Evolutionary conservation across 1,284 basidiomycete genomes (phyloP).

Genomic region (Trametes pubescens): DNA sequence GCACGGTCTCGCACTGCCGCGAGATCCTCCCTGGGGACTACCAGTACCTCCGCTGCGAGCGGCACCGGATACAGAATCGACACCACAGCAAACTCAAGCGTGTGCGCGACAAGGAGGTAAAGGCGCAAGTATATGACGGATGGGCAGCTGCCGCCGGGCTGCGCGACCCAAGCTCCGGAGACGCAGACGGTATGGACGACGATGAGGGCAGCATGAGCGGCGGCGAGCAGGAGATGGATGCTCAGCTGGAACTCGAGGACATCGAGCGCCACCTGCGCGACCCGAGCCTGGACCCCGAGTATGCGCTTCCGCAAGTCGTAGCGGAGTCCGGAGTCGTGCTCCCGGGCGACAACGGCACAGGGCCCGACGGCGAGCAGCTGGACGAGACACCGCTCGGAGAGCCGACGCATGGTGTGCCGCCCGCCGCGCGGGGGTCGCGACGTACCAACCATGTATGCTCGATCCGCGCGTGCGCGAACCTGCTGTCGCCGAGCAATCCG

Average conservation of each 20-base stretch:
- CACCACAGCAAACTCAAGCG: constrained; percentile 62
- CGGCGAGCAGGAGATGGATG: constrained; percentile 1
- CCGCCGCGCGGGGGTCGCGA: constrained; percentile 44
- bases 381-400: constrained; percentile 33
- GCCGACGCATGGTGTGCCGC: constrained; percentile 38
- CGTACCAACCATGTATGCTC: constrained; percentile 50
- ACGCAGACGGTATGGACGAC: neutral
- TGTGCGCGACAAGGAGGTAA: constrained; percentile 53
- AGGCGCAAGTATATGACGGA: constrained; percentile 43
- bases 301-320: constrained; percentile 3
- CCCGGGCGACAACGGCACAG: neutral
- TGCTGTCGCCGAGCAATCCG: constrained; percentile 50
- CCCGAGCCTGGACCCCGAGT: constrained; percentile 4
- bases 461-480: constrained; percentile 53
- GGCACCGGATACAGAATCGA: constrained; percentile 61
- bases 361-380: constrained; percentile 4
- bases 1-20: constrained; percentile 65
- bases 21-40: constrained; percentile 56
- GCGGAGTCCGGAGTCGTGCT: constrained; percentile 12
- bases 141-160: constrained; percentile 38
- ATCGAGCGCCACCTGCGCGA: constrained; percentile 20
- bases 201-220: constrained; percentile 2
- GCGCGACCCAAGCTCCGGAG: neutral
- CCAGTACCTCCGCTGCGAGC: constrained; percentile 60
- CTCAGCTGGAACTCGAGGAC: constrained; percentile 18